A percentile compares a stretch with the other conserved stretches of the same genome.
Evolutionary conservation across 768 basidiomycete genomes (phyloP).

Genomic region (Leucocoprinus leucothites): DNA sequence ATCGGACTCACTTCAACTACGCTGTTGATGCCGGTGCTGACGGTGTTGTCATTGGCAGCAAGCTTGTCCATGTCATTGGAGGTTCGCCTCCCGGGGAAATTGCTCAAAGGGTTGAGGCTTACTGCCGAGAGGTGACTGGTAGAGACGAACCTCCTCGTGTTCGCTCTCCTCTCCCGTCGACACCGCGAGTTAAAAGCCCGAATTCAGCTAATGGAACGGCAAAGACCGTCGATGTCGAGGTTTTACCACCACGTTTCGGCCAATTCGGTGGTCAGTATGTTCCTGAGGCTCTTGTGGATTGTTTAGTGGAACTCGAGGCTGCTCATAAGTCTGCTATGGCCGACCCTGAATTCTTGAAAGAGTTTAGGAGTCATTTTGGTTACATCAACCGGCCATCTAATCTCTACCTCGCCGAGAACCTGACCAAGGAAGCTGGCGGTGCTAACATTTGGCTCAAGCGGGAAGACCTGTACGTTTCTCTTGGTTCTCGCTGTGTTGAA

Average conservation of each 20-base stretch:
- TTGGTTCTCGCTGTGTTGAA: not conserved
- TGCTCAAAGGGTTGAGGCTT: slow-evolving; percentile 58
- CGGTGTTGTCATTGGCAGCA: slow-evolving; percentile 91
- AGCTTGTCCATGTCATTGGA: slow-evolving; percentile 79
- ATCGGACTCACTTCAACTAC: slow-evolving; percentile 80
- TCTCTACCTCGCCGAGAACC: slow-evolving; percentile 85
- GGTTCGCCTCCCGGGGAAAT: slow-evolving; percentile 47
- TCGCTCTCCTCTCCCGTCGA: slow-evolving; percentile 28
- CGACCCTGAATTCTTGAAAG: slow-evolving; percentile 91
- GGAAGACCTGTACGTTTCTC: slow-evolving; percentile 71
- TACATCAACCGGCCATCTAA: slow-evolving; percentile 96
- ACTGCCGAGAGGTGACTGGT: slow-evolving; percentile 67
- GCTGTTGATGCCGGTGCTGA: slow-evolving; percentile 90
- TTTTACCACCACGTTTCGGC: slow-evolving; percentile 84
- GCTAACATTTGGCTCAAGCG: slow-evolving; percentile 98
- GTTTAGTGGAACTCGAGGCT: slow-evolving; percentile 83
- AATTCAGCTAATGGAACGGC: not conserved
- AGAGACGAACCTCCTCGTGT: slow-evolving; percentile 35
- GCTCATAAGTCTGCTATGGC: slow-evolving; percentile 84
- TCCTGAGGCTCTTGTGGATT: slow-evolving; percentile 93
- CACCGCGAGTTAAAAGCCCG: slow-evolving; percentile 16
- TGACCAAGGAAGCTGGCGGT: slow-evolving; percentile 88
- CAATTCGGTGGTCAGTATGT: slow-evolving; percentile 98
- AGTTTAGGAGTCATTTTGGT: slow-evolving; percentile 81
- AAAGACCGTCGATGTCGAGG: slow-evolving; percentile 12